Evolutionary conservation across 2,329 filamentous ascomycete genomes (phyloP).

Genomic region (Colletotrichum gigasporum): DNA sequence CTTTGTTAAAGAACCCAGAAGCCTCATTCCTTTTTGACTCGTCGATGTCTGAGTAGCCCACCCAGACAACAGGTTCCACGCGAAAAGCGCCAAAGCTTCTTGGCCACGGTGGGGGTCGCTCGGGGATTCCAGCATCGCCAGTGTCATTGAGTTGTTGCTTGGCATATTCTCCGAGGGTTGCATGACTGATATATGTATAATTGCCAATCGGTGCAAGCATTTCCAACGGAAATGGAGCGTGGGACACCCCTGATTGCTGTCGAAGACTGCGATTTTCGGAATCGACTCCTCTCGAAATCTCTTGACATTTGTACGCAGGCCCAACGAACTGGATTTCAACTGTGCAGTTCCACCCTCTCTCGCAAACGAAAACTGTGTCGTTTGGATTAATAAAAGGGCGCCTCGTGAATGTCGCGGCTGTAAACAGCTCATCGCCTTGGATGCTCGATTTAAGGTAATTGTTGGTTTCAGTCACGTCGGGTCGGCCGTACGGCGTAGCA

Average conservation of each 20-base stretch:
- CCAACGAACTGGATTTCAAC: slow-evolving; percentile 42
- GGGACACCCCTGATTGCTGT: slow-evolving; percentile 32
- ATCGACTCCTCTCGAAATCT: slow-evolving; percentile 37
- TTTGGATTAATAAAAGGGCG: slow-evolving; percentile 33
- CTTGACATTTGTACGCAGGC: slow-evolving; percentile 46
- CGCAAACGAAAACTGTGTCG: slow-evolving; percentile 43
- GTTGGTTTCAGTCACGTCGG: too few relatives aligned
- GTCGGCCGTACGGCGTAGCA: too few relatives aligned
- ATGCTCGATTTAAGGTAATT: too few relatives aligned
- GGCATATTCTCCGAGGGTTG: slow-evolving; percentile 41
- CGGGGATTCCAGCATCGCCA: slow-evolving; percentile 39
- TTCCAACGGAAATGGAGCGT: slow-evolving; percentile 38
- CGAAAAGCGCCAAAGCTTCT: slow-evolving; percentile 42
- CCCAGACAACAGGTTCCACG: slow-evolving; percentile 45
- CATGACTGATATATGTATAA: slow-evolving; percentile 42
- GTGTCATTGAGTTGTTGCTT: slow-evolving; percentile 35
- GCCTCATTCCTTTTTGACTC: not conserved
- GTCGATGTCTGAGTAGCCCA: slow-evolving; percentile 41
- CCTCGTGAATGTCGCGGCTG: slow-evolving; percentile 36
- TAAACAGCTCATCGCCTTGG: slow-evolving; percentile 37
- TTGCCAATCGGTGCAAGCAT: slow-evolving; percentile 39
- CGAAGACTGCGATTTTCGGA: slow-evolving; percentile 16
- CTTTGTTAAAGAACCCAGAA: slow-evolving; percentile 32
- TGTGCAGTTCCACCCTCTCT: slow-evolving; percentile 45
- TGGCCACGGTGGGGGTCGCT: slow-evolving; percentile 33